phyloP scores from a whole-genome alignment of 1,139 yeast species.

The Spencermartinsiella ligniputridi region DNA sequence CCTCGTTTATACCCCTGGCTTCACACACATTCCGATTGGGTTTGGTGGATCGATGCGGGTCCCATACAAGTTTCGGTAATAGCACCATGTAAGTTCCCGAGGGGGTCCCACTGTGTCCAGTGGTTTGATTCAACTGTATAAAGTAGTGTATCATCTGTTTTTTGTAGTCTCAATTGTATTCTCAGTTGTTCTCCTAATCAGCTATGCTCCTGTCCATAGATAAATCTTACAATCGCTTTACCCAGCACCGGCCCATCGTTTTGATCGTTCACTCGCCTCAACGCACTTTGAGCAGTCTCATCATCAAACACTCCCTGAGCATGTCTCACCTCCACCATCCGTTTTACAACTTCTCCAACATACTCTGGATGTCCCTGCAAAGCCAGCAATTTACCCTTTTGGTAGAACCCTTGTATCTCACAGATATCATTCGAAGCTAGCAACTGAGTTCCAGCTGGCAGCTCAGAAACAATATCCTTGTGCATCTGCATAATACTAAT shows the following conservation, averaged over 20 bases:
- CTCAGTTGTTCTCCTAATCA: too few species aligned
- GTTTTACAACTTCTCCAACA: conserved; percentile 37
- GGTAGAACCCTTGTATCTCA: conserved; percentile 59
- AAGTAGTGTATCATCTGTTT: too few species aligned
- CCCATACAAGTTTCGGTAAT: too few species aligned
- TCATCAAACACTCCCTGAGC: conserved; percentile 20
- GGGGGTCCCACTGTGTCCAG: too few species aligned
- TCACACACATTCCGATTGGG: too few species aligned
- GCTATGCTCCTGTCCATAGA: conserved; percentile 13
- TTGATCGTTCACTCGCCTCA: conserved; percentile 16
- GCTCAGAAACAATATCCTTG: conserved; percentile 58
- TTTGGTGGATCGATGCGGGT: too few species aligned
- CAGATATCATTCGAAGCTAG: conserved; percentile 48
- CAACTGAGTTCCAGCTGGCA: conserved; percentile 39
- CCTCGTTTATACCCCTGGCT: too few species aligned
- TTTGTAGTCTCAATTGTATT: too few species aligned
- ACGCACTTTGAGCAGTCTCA: conserved; percentile 24
- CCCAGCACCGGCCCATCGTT: conserved; percentile 33
- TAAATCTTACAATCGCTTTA: conserved; percentile 32
- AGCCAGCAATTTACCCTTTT: conserved; percentile 47
- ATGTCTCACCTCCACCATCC: conserved; percentile 20
- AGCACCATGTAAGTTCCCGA: too few species aligned
- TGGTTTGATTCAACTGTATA: too few species aligned
- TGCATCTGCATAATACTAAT: conserved; percentile 61
- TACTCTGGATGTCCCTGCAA: conserved; percentile 94